A percentile compares a stretch with the other conserved stretches of the same genome.
Evolutionary conservation across 192 early-diverging fungal species (phyloP).

Genomic region (Allomyces javanicus): DNA sequence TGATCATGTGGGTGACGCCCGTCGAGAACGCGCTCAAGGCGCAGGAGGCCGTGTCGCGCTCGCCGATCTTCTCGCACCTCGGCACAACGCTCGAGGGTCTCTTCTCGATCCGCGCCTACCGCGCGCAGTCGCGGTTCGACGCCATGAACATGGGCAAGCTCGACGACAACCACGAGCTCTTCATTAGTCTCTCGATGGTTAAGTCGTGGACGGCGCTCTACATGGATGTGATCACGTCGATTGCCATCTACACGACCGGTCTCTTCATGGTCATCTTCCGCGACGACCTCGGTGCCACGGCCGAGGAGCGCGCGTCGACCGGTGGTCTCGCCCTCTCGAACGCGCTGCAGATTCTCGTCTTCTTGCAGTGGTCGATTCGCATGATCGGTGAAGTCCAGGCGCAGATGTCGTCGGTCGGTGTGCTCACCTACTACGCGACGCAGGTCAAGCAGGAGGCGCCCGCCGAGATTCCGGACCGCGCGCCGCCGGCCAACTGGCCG

Average conservation of each 20-base stretch:
- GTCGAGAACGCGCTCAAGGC: constrained; percentile 32
- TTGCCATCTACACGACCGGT: constrained; percentile 45
- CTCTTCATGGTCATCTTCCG: constrained; percentile 29
- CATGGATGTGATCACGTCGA: constrained; percentile 35
- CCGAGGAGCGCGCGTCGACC: constrained; percentile 13
- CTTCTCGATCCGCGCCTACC: constrained; percentile 43
- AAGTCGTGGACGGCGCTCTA: constrained; percentile 37
- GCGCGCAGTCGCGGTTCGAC: constrained; percentile 35
- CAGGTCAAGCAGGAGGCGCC: constrained; percentile 16
- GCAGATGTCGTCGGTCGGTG: constrained; percentile 32
- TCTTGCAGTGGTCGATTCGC: constrained; percentile 44
- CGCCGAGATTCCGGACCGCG: constrained; percentile 25
- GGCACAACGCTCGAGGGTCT: constrained; percentile 51
- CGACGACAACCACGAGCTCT: constrained; percentile 46
- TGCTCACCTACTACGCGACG: constrained; percentile 33
- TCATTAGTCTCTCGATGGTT: constrained; percentile 31
- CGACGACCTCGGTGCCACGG: constrained; percentile 7
- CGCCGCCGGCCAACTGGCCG: constrained; percentile 9
- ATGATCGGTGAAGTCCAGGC: constrained; percentile 27
- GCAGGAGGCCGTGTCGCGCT: constrained; percentile 44
- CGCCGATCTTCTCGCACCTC: constrained; percentile 50
- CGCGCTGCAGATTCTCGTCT: constrained; percentile 43
- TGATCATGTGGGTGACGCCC: constrained; percentile 17
- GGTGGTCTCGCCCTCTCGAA: constrained; percentile 42
- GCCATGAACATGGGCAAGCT: constrained; percentile 31